Evolutionary conservation across 2,329 filamentous ascomycete genomes (phyloP).

Genomic region (Parafenestella ontariensis): DNA sequence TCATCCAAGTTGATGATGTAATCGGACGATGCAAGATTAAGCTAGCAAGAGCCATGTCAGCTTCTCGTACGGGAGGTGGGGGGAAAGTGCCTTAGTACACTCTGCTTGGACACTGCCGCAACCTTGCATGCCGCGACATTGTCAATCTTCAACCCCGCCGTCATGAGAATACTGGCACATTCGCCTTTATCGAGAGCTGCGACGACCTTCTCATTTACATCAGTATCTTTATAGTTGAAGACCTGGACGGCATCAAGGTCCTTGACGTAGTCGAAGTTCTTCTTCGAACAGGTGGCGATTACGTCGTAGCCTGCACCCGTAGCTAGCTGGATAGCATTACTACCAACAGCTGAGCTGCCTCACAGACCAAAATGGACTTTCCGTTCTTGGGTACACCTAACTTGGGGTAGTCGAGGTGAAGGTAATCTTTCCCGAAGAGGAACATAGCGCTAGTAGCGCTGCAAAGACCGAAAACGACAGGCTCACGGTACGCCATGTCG

Average conservation of each 20-base stretch:
- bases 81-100: too few species aligned
- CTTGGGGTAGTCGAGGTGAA: constrained; percentile 29
- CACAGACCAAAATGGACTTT: constrained; percentile 48
- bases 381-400: constrained; percentile 53
- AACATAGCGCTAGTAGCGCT: constrained; percentile 15
- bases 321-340: constrained; percentile 58
- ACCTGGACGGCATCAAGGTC: constrained; percentile 54
- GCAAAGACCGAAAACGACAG: constrained; percentile 47
- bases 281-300: constrained; percentile 54
- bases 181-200: too few species aligned
- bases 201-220: too few species aligned
- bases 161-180: too few species aligned
- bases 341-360: constrained; percentile 58
- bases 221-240: constrained; percentile 56
- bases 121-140: too few species aligned
- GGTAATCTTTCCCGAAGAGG: constrained; percentile 18
- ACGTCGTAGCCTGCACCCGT: constrained; percentile 54
- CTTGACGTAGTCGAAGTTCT: constrained; percentile 56
- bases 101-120: too few species aligned
- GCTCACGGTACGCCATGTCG: constrained; percentile 55
- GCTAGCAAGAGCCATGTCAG: too few species aligned
- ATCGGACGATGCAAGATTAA: too few species aligned
- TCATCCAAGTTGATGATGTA: too few species aligned
- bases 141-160: too few species aligned
- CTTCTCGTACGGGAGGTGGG: too few species aligned